Evolutionary conservation across 495 filamentous ascomycete species (phyloP).

Genomic region (Eremomyces bilateralis): DNA sequence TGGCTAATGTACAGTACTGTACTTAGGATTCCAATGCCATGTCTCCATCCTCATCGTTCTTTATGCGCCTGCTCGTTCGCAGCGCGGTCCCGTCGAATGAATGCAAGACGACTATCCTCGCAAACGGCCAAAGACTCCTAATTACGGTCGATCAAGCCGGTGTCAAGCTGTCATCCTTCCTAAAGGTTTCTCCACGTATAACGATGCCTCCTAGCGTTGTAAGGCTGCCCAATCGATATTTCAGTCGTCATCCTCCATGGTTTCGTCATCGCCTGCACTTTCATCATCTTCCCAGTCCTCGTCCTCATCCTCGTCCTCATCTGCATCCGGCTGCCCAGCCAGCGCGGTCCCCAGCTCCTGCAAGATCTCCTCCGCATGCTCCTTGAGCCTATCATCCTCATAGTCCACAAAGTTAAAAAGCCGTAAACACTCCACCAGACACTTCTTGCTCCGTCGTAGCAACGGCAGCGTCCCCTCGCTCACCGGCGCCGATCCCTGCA

Average conservation of each 20-base stretch:
- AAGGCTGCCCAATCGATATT: too few relatives aligned
- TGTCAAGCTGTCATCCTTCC: too few relatives aligned
- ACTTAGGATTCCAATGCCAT: too few relatives aligned
- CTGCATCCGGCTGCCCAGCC: conserved; percentile 21
- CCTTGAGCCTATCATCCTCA: conserved; percentile 46
- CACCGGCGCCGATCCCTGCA: conserved; percentile 17
- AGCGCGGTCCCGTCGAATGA: too few relatives aligned
- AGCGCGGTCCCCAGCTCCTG: conserved; percentile 30
- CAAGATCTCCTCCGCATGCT: conserved; percentile 42
- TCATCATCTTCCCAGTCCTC: conserved; percentile 26
- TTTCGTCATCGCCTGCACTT: conserved; percentile 14
- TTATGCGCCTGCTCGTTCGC: too few relatives aligned
- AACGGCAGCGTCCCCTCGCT: conserved; percentile 18
- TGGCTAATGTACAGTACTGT: too few relatives aligned
- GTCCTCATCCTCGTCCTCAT: conserved; percentile 26
- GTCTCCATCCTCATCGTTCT: too few relatives aligned
- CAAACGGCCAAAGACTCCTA: too few relatives aligned
- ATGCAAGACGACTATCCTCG: too few relatives aligned
- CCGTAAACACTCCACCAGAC: conserved; percentile 36
- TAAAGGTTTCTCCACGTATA: too few relatives aligned
- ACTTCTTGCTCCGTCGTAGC: conserved; percentile 36
- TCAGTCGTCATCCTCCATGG: conserved; percentile 11
- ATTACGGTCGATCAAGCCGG: too few relatives aligned
- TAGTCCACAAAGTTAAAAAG: conserved; percentile 41
- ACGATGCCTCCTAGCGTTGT: too few relatives aligned